Percentiles rank a stretch among this genome's conserved stretches.
Evolutionary conservation across 306 rosid genomes (phyloP).

Genomic region (Cyamopsis tetragonoloba): DNA sequence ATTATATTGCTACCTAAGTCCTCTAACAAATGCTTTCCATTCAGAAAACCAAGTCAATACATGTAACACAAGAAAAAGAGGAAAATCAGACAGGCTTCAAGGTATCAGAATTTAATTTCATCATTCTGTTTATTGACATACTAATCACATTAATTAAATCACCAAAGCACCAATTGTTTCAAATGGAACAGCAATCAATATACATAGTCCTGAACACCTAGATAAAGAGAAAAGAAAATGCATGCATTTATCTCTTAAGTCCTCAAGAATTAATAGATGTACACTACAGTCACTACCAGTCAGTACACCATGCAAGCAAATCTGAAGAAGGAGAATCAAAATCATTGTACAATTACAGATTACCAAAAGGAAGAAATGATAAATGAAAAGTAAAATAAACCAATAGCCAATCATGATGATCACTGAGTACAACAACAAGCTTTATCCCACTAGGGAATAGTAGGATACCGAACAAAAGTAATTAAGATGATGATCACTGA

Average conservation of each 20-base stretch:
- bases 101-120: background rate
- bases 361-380: background rate
- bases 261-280: background rate
- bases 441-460: no score
- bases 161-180: background rate
- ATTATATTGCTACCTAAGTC: background rate
- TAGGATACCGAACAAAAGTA: no score
- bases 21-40: background rate
- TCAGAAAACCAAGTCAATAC: background rate
- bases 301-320: no score
- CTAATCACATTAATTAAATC: background rate
- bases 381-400: conserved; percentile 7
- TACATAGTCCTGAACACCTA: background rate
- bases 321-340: no score
- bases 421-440: no score
- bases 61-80: background rate
- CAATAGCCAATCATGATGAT: background rate
- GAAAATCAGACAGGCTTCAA: background rate
- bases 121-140: background rate
- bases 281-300: no score
- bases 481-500: no score
- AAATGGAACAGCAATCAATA: background rate
- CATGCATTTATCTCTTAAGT: background rate
- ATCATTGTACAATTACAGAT: no score
- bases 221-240: background rate